A percentile compares a stretch with the other conserved stretches of the same genome.
phyloP scores from a whole-genome alignment of 208 protist species.

The Sergeia podlipaevii region DNA sequence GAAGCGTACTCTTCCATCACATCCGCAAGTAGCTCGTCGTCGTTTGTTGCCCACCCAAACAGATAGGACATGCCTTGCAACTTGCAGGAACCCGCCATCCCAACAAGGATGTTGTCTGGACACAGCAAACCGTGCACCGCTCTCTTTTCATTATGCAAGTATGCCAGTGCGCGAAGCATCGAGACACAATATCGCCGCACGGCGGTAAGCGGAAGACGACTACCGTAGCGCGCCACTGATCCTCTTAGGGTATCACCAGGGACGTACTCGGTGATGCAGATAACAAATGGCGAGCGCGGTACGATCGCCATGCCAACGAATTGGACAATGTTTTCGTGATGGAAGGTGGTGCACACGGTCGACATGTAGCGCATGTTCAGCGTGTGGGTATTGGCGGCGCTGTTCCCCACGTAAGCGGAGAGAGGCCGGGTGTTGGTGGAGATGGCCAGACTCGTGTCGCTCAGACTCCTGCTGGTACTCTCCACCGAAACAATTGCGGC shows the following conservation, averaged over 20 bases:
- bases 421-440: neutral
- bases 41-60: constrained; percentile 16
- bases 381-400: neutral
- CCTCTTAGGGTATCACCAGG: constrained; percentile 30
- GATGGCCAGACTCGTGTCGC: neutral
- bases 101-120: constrained; percentile 31
- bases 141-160: constrained; percentile 34
- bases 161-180: constrained; percentile 34
- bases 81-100: constrained; percentile 38
- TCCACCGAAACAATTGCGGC: constrained; percentile 1
- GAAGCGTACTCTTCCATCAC: constrained; percentile 5
- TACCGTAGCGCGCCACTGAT: constrained; percentile 21
- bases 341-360: constrained; percentile 16
- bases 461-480: constrained; percentile 7
- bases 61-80: constrained; percentile 27
- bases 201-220: constrained; percentile 16
- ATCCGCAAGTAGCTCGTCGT: neutral
- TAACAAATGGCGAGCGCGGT: too few species aligned
- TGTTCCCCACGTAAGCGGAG: too few species aligned
- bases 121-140: constrained; percentile 35
- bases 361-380: neutral
- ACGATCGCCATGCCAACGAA: constrained; percentile 17
- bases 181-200: constrained; percentile 33
- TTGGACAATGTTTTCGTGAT: constrained; percentile 45
- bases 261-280: too few species aligned